Evolutionary conservation across 2,329 filamentous ascomycete genomes (phyloP).

Genomic region (Alternaria sp.): DNA sequence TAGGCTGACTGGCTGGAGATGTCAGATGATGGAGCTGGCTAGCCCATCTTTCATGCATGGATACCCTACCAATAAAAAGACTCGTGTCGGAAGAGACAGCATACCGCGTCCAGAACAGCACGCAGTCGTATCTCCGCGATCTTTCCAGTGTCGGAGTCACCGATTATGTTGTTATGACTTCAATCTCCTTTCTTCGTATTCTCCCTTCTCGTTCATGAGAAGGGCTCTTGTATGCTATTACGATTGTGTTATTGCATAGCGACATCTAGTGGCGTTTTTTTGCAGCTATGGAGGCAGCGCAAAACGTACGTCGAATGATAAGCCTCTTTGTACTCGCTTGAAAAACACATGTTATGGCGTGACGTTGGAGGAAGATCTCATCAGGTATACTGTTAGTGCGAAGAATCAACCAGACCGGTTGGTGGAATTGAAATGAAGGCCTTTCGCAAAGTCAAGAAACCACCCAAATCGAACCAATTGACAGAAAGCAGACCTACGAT

Average conservation of each 20-base stretch:
- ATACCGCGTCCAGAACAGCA: constrained; percentile 13
- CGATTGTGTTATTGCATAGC: constrained; percentile 9
- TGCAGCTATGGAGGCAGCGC: not conserved
- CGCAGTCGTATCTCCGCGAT: constrained; percentile 12
- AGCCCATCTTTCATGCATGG: constrained; percentile 42
- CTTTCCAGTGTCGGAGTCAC: constrained; percentile 16
- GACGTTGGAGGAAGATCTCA: constrained; percentile 3
- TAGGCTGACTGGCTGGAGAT: constrained; percentile 8
- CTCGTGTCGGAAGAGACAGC: constrained; percentile 20
- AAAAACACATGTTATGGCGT: not conserved
- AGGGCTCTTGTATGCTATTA: constrained; percentile 12
- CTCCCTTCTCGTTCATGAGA: constrained; percentile 6
- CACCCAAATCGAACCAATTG: constrained; percentile 1
- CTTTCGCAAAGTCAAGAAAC: not conserved
- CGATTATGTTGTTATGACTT: constrained; percentile 12
- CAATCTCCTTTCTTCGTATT: not conserved
- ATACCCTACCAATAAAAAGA: constrained; percentile 42
- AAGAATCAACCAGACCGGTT: not conserved
- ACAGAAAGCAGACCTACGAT: constrained; percentile 10
- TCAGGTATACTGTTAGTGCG: constrained; percentile 12
- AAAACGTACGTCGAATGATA: not conserved
- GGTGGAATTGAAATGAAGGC: constrained; percentile 1
- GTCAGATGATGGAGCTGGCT: constrained; percentile 36
- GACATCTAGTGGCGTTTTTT: constrained; percentile 13
- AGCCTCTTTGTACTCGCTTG: constrained; percentile 13